phyloP scores from a whole-genome alignment of 2,329 filamentous ascomycete genomes.

The Spiromastix sp. region DNA sequence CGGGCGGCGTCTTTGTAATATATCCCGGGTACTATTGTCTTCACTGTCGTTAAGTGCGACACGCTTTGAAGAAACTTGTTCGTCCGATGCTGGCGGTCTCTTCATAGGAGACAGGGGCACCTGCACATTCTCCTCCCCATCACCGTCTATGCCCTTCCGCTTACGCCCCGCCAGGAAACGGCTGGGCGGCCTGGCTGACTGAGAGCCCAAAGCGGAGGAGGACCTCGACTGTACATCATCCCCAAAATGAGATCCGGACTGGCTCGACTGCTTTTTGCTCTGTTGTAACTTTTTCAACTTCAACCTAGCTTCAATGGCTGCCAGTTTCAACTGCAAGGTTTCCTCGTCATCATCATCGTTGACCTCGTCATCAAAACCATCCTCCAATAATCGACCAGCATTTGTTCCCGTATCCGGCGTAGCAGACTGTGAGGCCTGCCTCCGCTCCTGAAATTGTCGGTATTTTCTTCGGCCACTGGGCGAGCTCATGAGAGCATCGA shows the following conservation, averaged over 20 bases:
- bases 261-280: constrained; percentile 37
- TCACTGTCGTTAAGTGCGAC: constrained; percentile 83
- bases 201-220: constrained; percentile 16
- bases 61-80: constrained; percentile 65
- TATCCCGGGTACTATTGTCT: constrained; percentile 65
- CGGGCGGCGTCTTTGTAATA: constrained; percentile 67
- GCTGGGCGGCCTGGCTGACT: constrained; percentile 14
- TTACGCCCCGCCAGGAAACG: constrained; percentile 12
- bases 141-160: constrained; percentile 10
- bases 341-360: constrained; percentile 76
- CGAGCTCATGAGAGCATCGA: constrained; percentile 54
- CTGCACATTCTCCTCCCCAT: constrained; percentile 42
- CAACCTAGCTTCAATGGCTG: constrained; percentile 78
- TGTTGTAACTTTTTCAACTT: constrained; percentile 80
- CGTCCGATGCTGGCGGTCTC: constrained; percentile 35
- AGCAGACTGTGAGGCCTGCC: constrained; percentile 56
- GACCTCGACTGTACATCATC: constrained; percentile 14
- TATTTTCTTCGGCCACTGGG: constrained; percentile 71
- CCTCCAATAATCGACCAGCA: constrained; percentile 10
- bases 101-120: constrained; percentile 65
- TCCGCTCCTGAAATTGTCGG: constrained; percentile 55
- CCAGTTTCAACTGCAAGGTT: constrained; percentile 71
- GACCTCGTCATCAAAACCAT: constrained; percentile 26
- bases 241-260: constrained; percentile 14
- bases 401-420: constrained; percentile 8